Conservation (phyloP, 75 land plant species). For the Pinus tabuliformis region DNA sequence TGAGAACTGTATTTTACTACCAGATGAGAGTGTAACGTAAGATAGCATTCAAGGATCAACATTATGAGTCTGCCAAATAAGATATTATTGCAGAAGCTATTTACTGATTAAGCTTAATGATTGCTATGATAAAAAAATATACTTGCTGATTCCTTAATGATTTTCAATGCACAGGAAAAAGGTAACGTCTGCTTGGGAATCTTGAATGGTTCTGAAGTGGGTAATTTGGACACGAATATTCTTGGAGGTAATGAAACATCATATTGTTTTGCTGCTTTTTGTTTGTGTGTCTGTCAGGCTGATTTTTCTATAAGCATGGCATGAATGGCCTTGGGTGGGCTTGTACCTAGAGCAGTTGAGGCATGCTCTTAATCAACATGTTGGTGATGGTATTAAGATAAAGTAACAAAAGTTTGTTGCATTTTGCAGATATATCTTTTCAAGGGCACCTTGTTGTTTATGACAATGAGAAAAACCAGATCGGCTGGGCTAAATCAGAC, state of each 20-base stretch:
- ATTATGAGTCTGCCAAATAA: too few species aligned
- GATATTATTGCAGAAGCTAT: not conserved
- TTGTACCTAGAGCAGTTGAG: not conserved
- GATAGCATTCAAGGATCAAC: too few species aligned
- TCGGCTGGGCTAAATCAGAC: slow-evolving; percentile 75
- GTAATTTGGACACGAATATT: slow-evolving; percentile 41
- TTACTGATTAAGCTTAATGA: not conserved
- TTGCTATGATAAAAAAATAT: not conserved
- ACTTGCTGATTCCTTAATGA: not conserved
- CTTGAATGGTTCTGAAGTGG: slow-evolving; percentile 56
- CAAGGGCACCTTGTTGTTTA: too few species aligned
- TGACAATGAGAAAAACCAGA: too few species aligned
- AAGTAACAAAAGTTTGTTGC: too few species aligned
- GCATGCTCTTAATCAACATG: not conserved
- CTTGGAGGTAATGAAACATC: slow-evolving; percentile 63
- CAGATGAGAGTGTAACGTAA: too few species aligned
- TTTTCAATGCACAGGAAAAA: slow-evolving; percentile 23
- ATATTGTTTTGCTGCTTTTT: not conserved
- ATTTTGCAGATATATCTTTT: too few species aligned
- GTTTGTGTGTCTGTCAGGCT: not conserved
- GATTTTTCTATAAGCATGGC: not conserved
- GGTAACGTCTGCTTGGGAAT: slow-evolving; percentile 91
- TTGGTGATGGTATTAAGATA: not conserved
- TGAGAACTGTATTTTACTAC: too few species aligned
- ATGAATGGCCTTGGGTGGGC: not conserved